Evolutionary conservation across 176 grass and related monocot genomes (phyloP).

Genomic region (Triticum turgidum): DNA sequence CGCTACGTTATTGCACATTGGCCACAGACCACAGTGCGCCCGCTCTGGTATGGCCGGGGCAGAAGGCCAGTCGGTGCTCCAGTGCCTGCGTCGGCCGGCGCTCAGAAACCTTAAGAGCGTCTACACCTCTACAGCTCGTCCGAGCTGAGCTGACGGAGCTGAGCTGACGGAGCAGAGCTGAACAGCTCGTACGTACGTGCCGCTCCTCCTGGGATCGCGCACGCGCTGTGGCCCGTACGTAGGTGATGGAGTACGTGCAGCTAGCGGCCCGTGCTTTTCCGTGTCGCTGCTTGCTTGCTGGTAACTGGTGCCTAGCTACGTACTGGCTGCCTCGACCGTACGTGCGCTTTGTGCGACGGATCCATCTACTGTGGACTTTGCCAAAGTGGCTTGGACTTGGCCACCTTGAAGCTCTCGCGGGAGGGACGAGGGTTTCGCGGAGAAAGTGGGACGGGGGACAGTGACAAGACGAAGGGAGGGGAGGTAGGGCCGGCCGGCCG

Average conservation of each 20-base stretch:
- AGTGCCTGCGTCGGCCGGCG: background rate
- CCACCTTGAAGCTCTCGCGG: background rate
- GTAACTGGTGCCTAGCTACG: too few relatives aligned
- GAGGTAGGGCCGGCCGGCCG: background rate
- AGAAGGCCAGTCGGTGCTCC: background rate
- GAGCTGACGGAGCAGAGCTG: background rate
- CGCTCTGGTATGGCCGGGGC: background rate
- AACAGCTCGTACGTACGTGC: background rate
- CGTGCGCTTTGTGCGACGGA: background rate
- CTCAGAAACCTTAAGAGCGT: background rate
- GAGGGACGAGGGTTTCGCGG: background rate
- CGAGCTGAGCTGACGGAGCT: background rate
- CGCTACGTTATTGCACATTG: background rate
- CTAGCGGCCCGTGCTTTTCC: constrained; percentile 13
- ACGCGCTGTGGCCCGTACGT: background rate
- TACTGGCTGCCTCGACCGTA: background rate
- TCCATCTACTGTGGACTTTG: background rate
- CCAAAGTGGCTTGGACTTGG: background rate
- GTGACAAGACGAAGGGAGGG: constrained; percentile 29
- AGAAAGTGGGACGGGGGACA: background rate
- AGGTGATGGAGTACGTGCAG: background rate
- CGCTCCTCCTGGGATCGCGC: background rate
- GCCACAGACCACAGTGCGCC: background rate
- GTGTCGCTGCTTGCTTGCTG: background rate
- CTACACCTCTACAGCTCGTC: too few relatives aligned